These are phyloP conservation scores for Cenchrus purpureus DNA, from an alignment of 176 grass and related monocot species.

Conservation along the genomic window DNA sequence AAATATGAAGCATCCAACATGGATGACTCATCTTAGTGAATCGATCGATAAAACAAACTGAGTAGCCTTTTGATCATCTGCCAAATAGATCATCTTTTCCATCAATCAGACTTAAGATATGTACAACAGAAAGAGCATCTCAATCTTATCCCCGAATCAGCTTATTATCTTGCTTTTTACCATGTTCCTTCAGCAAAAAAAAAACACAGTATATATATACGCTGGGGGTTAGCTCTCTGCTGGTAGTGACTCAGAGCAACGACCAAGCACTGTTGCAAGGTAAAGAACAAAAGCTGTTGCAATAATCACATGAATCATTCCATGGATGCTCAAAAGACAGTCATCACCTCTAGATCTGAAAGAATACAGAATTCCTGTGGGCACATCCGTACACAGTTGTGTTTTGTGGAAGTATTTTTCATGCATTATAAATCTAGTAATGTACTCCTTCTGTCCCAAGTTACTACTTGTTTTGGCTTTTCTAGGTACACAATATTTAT, in stretches of 20 bases:
- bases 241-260: conserved; percentile 20
- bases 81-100: conserved; percentile 36
- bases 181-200: neutral
- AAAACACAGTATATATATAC: neutral
- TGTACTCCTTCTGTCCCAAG: neutral
- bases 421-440: neutral
- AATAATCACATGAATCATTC: conserved; percentile 46
- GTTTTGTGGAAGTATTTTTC: neutral
- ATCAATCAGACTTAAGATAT: conserved; percentile 35
- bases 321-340: conserved; percentile 40
- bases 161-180: neutral
- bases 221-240: neutral
- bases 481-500: no score
- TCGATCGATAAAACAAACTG: conserved; percentile 39
- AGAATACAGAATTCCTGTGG: conserved; percentile 40
- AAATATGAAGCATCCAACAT: conserved; percentile 23
- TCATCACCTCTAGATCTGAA: conserved; percentile 34
- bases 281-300: conserved; percentile 48
- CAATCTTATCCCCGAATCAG: conserved; percentile 18
- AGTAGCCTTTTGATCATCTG: conserved; percentile 29
- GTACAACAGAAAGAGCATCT: conserved; percentile 24
- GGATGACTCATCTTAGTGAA: conserved; percentile 25
- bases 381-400: neutral
- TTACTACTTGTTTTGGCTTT: no score
- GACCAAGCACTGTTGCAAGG: conserved; percentile 23